A percentile compares a stretch with the other conserved stretches of the same genome.
These are phyloP conservation scores for Pouteria glomerata DNA, from an alignment of 148 eudicot genomes.

Conservation along the genomic window DNA sequence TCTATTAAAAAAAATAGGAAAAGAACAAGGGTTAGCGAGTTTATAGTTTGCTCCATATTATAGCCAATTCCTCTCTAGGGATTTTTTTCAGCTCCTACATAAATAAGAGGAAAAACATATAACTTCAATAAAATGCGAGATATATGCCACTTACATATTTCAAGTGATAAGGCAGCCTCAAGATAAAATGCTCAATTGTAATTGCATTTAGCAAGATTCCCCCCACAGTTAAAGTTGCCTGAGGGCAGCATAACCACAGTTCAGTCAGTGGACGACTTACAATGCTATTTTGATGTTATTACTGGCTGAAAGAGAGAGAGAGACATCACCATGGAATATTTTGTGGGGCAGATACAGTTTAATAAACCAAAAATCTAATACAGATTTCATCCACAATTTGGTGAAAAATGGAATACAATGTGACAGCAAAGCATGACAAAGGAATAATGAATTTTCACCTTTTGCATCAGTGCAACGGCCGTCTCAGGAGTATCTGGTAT, in stretches of 20 bases:
- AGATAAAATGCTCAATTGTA: conserved; percentile 38
- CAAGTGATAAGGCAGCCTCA: conserved; percentile 35
- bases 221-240: conserved; percentile 38
- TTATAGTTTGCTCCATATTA: not conserved
- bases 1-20: conserved; percentile 22
- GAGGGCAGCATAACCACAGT: conserved; percentile 2
- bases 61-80: not conserved
- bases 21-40: not conserved
- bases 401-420: too few species aligned
- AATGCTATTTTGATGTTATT: not conserved
- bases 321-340: too few species aligned
- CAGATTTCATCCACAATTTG: not conserved
- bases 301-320: not conserved
- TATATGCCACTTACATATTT: conserved; percentile 40
- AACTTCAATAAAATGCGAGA: not conserved
- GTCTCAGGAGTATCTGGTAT: conserved; percentile 75
- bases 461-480: conserved; percentile 65
- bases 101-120: not conserved
- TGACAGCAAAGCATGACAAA: too few species aligned
- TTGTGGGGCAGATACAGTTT: too few species aligned
- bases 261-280: not conserved
- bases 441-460: conserved; percentile 34
- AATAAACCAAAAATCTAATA: too few species aligned
- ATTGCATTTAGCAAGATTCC: conserved; percentile 33
- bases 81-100: not conserved